Conservation (phyloP, 805 yeast genomes). For the Ogataea trehalophila region DNA sequence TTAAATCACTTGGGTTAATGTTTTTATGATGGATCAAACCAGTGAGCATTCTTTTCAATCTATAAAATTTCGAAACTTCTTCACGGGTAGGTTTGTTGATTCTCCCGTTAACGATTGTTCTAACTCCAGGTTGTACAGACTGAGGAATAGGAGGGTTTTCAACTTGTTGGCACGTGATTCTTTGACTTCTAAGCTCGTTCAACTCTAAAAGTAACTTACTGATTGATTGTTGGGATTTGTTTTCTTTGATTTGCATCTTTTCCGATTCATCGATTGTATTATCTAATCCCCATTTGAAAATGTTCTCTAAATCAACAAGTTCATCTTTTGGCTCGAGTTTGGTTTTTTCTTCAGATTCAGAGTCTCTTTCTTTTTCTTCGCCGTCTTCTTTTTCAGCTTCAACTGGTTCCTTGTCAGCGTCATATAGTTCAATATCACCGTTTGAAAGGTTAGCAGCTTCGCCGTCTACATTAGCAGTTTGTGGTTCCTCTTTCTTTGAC, state of each 20-base stretch:
- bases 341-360: not conserved
- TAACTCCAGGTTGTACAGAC: constrained; percentile 4
- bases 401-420: not conserved
- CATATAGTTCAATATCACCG: not conserved
- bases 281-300: constrained; percentile 25
- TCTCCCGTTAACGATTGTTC: constrained; percentile 10
- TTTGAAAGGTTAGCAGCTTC: not conserved
- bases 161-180: constrained; percentile 6
- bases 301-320: constrained; percentile 24
- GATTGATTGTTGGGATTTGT: constrained; percentile 34
- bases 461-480: not conserved
- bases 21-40: constrained; percentile 29
- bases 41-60: constrained; percentile 40
- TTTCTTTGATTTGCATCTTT: constrained; percentile 16
- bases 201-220: constrained; percentile 43
- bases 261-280: constrained; percentile 23
- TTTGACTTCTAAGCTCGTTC: constrained; percentile 40
- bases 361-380: not conserved
- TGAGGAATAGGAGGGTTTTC: constrained; percentile 27
- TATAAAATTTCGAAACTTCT: constrained; percentile 40
- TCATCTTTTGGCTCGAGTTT: constrained; percentile 3
- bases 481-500: not conserved
- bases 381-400: constrained; percentile 1
- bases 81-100: constrained; percentile 35
- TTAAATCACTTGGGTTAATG: constrained; percentile 30